A percentile compares a stretch with the other conserved stretches of the same genome.
Evolutionary conservation across 805 yeast genomes (phyloP).

Genomic region (Kodamaea kaohsiungensis): DNA sequence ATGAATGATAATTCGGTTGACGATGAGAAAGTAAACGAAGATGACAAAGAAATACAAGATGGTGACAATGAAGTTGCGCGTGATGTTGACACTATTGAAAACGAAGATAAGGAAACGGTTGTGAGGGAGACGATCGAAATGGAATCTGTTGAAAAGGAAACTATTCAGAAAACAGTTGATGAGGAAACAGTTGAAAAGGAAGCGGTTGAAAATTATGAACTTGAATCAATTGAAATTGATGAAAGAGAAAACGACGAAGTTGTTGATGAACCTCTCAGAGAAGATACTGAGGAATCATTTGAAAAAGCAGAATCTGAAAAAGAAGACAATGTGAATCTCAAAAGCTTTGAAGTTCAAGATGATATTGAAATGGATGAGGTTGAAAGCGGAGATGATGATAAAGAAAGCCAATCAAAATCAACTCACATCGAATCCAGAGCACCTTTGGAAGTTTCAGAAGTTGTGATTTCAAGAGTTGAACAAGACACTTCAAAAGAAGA

Average conservation of each 20-base stretch:
- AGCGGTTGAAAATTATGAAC: neutral
- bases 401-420: too few species aligned
- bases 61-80: neutral
- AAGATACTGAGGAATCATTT: neutral
- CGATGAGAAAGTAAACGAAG: constrained; percentile 7
- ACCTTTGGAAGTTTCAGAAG: too few species aligned
- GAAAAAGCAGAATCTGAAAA: neutral
- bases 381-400: neutral
- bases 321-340: too few species aligned
- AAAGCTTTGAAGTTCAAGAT: neutral
- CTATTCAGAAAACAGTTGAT: neutral
- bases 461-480: too few species aligned
- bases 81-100: neutral
- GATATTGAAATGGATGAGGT: neutral
- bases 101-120: neutral
- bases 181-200: neutral
- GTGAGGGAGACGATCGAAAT: neutral
- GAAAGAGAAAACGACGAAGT: neutral
- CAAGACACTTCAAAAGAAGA: too few species aligned
- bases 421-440: too few species aligned
- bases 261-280: neutral
- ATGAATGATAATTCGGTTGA: neutral
- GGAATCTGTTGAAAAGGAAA: neutral
- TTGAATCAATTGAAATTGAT: neutral
- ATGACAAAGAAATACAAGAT: constrained; percentile 1